phyloP scores from a whole-genome alignment of 176 grass and related monocot genomes.

The Musa beccarii region DNA sequence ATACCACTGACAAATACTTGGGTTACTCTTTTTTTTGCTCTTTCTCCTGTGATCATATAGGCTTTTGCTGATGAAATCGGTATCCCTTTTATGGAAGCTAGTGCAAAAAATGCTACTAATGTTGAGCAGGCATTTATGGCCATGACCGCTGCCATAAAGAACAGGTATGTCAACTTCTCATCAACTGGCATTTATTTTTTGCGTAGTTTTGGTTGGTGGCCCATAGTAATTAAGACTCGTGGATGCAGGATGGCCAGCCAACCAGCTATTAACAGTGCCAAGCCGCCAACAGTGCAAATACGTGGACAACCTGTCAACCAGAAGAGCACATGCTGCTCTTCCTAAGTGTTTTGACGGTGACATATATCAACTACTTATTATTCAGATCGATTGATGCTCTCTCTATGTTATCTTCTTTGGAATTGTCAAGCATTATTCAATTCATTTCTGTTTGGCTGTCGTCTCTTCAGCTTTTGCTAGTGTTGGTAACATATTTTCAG shows the following conservation, averaged over 20 bases:
- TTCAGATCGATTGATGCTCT: neutral
- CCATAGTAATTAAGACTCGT: neutral
- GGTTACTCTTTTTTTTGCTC: neutral
- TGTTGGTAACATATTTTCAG: neutral
- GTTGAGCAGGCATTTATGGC: constrained; percentile 67
- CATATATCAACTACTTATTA: constrained; percentile 2
- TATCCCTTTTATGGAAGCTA: constrained; percentile 63
- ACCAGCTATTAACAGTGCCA: constrained; percentile 29
- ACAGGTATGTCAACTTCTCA: constrained; percentile 17
- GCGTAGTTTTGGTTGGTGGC: neutral
- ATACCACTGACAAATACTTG: neutral
- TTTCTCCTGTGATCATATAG: constrained; percentile 2
- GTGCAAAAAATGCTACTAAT: constrained; percentile 53
- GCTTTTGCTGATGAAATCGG: constrained; percentile 60
- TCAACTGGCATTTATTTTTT: neutral
- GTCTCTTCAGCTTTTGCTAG: neutral
- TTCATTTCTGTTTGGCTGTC: neutral
- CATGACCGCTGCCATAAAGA: constrained; percentile 51
- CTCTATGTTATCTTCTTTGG: neutral
- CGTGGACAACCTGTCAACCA: constrained; percentile 44
- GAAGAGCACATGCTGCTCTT: constrained; percentile 45
- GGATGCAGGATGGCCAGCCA: constrained; percentile 54
- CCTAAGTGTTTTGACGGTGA: constrained; percentile 11
- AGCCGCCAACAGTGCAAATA: constrained; percentile 41
- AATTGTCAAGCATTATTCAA: neutral